Evolutionary conservation across 1,284 basidiomycete genomes (phyloP), one percentile per base, ranked within the genome.

Genomic region (Ustilago sp.): DNA sequence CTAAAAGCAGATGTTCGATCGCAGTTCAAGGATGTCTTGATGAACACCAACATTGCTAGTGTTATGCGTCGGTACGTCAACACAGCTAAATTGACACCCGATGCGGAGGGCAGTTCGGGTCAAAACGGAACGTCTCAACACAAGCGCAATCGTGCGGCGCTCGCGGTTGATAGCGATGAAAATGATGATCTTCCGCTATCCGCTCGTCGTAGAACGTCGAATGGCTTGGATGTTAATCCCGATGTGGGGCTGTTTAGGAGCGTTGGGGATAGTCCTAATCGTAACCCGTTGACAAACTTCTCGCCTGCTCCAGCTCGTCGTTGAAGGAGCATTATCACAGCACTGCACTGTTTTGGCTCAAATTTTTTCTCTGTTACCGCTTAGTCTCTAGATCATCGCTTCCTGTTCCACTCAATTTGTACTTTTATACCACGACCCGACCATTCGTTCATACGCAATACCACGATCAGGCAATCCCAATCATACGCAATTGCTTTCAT

Each of bases 11-110:
- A 63, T n/a, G 63, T 75, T 15, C 68, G 78, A n/a, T 57, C 68
- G 43, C 62, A 74, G 56, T 71, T 68, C 67, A 74, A 74, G 50
- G 78, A 80, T 28, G 67, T 78, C 3, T 38, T 78, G 35, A 58
- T 80, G 47, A 80, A 78, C 61, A 54, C 61, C 28, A 54, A 50
- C 38, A 62, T 71, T 3, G 67, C 68, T 19, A 45, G 28, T 0
- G 56, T 57, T 7, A 62, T 80, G n/a, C 64, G 72, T 1, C 39
- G 55, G 8, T 80, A 70, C 58, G 75, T 80, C 57, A 59, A 60
- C 59, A 8, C 5, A 3, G 74, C 70, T 5, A 38, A 4, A 2
- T 12, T 64, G 0, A 35, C 39, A 12, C 60, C 66, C 2, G 66
- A 67, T 15, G 47, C 38, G 8, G 59, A 68, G 23, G 47, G 48